Evolutionary conservation across 108 stramenopile species (phyloP).

Genomic region (Aurantiochytrium sp.): DNA sequence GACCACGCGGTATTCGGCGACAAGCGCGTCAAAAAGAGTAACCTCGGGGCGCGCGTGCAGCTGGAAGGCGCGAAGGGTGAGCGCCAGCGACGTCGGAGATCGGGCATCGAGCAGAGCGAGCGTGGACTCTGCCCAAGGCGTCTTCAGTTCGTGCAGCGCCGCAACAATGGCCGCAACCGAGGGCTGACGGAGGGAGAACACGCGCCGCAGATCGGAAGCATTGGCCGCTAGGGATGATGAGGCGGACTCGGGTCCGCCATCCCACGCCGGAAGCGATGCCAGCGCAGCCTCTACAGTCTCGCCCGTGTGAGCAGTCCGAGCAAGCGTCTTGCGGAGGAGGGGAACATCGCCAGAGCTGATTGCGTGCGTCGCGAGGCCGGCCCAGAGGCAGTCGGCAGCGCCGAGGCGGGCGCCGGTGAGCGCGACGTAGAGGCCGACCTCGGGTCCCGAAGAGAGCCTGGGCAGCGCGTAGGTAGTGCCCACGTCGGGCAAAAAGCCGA

Average conservation of each 20-base stretch:
- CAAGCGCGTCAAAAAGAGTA: slow-evolving; percentile 60
- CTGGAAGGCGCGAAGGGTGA: slow-evolving; percentile 61
- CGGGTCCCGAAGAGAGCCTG: slow-evolving; percentile 53
- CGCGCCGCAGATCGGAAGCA: too few species aligned
- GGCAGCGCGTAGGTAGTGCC: slow-evolving; percentile 79
- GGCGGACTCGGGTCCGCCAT: too few species aligned
- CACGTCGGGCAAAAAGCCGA: slow-evolving; percentile 95
- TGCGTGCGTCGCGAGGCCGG: slow-evolving; percentile 90
- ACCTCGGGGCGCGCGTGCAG: slow-evolving; percentile 46
- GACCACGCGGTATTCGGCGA: slow-evolving; percentile 76
- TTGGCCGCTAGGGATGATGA: too few species aligned
- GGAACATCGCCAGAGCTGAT: slow-evolving; percentile 64
- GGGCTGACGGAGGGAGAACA: too few species aligned
- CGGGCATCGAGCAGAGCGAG: slow-evolving; percentile 56
- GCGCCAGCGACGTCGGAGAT: slow-evolving; percentile 72
- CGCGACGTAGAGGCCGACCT: slow-evolving; percentile 78
- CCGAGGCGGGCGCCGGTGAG: slow-evolving; percentile 81
- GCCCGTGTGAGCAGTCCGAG: slow-evolving; percentile 31
- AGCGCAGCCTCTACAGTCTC: slow-evolving; percentile 40
- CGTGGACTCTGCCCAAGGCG: slow-evolving; percentile 59
- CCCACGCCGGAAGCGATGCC: background rate
- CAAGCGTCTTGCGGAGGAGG: slow-evolving; percentile 56
- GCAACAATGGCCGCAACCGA: too few species aligned
- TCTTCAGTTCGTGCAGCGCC: background rate
- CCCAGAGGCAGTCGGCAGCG: slow-evolving; percentile 72